These are phyloP conservation scores for Alectoria sarmentosa DNA, from an alignment of 495 filamentous ascomycete species.

Conservation along the genomic window DNA sequence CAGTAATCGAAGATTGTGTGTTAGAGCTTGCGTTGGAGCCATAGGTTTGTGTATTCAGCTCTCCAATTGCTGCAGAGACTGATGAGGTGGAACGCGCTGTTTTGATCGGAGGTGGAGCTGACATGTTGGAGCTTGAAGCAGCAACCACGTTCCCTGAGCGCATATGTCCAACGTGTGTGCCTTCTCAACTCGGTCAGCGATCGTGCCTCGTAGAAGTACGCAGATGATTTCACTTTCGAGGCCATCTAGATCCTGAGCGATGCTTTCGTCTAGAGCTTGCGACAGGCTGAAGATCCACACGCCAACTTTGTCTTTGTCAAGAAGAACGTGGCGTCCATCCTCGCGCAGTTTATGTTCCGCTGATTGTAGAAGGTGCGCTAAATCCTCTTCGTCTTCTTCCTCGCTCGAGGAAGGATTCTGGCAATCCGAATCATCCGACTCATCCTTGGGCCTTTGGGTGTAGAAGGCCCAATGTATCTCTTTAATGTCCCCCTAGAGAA, in stretches of 20 bases:
- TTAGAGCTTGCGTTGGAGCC: background rate
- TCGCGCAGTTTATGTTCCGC: conserved; percentile 8
- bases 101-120: background rate
- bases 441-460: background rate
- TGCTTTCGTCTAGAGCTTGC: conserved; percentile 2
- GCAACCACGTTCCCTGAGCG: background rate
- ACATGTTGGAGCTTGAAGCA: background rate
- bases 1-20: background rate
- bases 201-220: background rate
- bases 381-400: background rate
- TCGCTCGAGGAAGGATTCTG: background rate
- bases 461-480: conserved; percentile 19
- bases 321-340: conserved; percentile 7
- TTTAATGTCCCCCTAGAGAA: conserved; percentile 17
- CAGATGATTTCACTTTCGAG: background rate
- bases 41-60: background rate
- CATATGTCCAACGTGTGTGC: background rate
- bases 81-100: background rate
- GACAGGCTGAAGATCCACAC: conserved; percentile 22
- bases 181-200: background rate
- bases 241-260: background rate
- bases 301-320: conserved; percentile 13
- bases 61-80: background rate
- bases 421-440: background rate
- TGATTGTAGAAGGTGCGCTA: background rate